Percentiles rank a stretch among this genome's conserved stretches.
phyloP scores from a whole-genome alignment of 2,329 filamentous ascomycete genomes.

The Teratosphaeria destructans region DNA sequence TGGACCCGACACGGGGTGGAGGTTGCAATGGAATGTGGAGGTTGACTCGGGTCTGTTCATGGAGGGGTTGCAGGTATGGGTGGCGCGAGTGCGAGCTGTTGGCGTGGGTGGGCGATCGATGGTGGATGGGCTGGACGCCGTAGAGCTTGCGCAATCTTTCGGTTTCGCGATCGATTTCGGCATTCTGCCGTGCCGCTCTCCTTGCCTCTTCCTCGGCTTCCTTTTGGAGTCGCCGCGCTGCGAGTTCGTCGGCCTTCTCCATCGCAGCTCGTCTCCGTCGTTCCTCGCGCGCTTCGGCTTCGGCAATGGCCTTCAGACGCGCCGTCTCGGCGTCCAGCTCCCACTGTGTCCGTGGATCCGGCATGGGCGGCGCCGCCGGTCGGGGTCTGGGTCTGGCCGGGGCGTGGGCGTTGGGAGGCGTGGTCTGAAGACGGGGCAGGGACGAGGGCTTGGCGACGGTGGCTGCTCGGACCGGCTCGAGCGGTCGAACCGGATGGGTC shows the following conservation, averaged over 20 bases:
- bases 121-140: constrained; percentile 38
- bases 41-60: constrained; percentile 11
- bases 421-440: constrained; percentile 19
- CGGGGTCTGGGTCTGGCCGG: neutral
- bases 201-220: constrained; percentile 46
- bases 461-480: neutral
- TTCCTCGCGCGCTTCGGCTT: constrained; percentile 40
- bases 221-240: constrained; percentile 47
- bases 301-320: constrained; percentile 33
- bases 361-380: constrained; percentile 25
- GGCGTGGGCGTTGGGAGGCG: constrained; percentile 7
- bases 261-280: constrained; percentile 42
- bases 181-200: constrained; percentile 41
- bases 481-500: constrained; percentile 1
- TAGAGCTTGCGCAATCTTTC: constrained; percentile 60
- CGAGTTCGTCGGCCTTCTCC: constrained; percentile 48
- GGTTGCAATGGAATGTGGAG: constrained; percentile 6
- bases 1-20: constrained; percentile 9
- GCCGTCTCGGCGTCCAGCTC: constrained; percentile 42
- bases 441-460: constrained; percentile 15
- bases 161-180: constrained; percentile 60
- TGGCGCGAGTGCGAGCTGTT: constrained; percentile 6
- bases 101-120: neutral
- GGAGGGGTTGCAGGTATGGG: constrained; percentile 13
- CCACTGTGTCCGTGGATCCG: constrained; percentile 44